A percentile compares a stretch with the other conserved stretches of the same genome.
Evolutionary conservation across 192 early-diverging fungal genomes (phyloP).

Genomic region (Mortierella claussenii): DNA sequence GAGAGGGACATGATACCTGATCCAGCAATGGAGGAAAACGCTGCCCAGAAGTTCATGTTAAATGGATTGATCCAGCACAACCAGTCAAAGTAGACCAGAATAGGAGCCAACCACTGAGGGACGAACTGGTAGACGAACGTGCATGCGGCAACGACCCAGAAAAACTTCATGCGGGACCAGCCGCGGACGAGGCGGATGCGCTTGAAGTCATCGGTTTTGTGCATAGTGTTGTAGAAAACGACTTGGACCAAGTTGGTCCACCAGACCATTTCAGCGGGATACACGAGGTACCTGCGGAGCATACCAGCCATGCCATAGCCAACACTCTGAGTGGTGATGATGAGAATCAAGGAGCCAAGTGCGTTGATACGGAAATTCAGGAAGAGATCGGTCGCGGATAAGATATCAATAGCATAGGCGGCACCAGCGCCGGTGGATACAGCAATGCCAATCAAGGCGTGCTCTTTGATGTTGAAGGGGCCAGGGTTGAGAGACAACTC

Average conservation of each 20-base stretch:
- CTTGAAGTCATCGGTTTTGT: conserved; percentile 36
- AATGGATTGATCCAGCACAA: conserved; percentile 39
- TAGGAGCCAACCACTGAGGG: conserved; percentile 32
- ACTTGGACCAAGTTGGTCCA: conserved; percentile 73
- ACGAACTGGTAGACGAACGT: conserved; percentile 63
- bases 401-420: conserved; percentile 59
- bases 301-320: conserved; percentile 47
- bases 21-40: conserved; percentile 61
- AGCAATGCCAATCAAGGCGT: conserved; percentile 68
- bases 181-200: conserved; percentile 5
- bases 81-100: conserved; percentile 33
- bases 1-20: conserved; percentile 76
- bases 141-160: conserved; percentile 47
- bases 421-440: conserved; percentile 56
- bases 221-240: conserved; percentile 57
- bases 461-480: conserved; percentile 75
- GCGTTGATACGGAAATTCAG: conserved; percentile 14
- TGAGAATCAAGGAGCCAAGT: conserved; percentile 22
- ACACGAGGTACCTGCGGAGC: conserved; percentile 75
- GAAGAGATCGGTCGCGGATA: conserved; percentile 34
- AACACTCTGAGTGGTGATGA: conserved; percentile 38
- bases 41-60: conserved; percentile 32
- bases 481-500: conserved; percentile 30
- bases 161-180: conserved; percentile 47
- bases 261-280: conserved; percentile 90